Conservation (phyloP, 139 green algal genomes). For the Chlamydomonas incerta region DNA sequence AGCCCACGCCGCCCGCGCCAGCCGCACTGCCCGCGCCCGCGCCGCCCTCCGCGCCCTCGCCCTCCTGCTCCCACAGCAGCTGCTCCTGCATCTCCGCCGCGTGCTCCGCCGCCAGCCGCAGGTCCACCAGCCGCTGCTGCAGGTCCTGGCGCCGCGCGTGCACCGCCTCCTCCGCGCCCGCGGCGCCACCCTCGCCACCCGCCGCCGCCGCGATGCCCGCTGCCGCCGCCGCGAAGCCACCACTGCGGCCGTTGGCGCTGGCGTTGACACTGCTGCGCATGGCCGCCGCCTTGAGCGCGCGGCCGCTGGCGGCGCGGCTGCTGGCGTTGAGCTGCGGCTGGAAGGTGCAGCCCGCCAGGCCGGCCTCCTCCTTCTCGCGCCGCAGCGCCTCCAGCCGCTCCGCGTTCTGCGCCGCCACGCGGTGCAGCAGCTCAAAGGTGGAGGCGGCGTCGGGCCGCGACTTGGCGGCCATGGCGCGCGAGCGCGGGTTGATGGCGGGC, state of each 20-base stretch:
- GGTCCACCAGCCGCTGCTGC: slow-evolving; percentile 11
- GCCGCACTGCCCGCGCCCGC: not conserved
- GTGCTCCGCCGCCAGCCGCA: not conserved
- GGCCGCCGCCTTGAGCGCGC: not conserved
- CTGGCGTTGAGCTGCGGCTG: slow-evolving; percentile 67
- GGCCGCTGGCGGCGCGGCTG: not conserved
- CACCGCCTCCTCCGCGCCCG: not conserved
- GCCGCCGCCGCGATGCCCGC: slow-evolving; percentile 30
- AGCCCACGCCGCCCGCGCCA: not conserved
- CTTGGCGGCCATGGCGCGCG: slow-evolving; percentile 63
- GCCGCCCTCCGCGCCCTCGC: not conserved
- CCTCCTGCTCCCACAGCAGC: slow-evolving; percentile 5
- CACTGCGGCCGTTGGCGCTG: not conserved
- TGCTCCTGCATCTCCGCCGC: slow-evolving; percentile 8
- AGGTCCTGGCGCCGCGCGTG: slow-evolving; percentile 5
- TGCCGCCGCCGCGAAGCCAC: slow-evolving; percentile 1
- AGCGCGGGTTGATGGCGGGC: slow-evolving; percentile 69
- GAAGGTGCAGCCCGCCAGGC: slow-evolving; percentile 73
- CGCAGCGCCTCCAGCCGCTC: slow-evolving; percentile 60
- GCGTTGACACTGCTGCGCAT: not conserved
- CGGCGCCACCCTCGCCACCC: not conserved
- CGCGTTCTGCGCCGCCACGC: slow-evolving; percentile 35
- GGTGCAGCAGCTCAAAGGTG: slow-evolving; percentile 52
- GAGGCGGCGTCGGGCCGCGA: slow-evolving; percentile 51
- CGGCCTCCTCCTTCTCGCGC: slow-evolving; percentile 58